Percentiles rank a stretch among this genome's conserved stretches.
Conservation (phyloP, 495 filamentous ascomycete genomes). For the Aspergillus sclerotioniger region DNA sequence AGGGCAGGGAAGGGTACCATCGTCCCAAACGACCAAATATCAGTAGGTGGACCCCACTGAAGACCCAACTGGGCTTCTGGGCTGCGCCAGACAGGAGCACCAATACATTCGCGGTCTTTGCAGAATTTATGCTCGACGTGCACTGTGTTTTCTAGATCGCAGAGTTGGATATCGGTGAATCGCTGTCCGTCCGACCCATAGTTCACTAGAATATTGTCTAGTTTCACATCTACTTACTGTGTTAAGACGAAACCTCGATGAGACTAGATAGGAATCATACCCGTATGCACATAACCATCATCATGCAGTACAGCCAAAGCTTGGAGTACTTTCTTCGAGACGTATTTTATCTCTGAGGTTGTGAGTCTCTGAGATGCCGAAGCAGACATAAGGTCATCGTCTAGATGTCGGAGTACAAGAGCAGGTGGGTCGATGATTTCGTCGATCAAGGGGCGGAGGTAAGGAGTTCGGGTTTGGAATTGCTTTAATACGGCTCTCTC, state of each 20-base stretch:
- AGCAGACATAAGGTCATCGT: slow-evolving; percentile 34
- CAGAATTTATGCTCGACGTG: slow-evolving; percentile 30
- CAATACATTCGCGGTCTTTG: slow-evolving; percentile 36
- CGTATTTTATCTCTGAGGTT: slow-evolving; percentile 39
- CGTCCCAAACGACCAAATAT: slow-evolving; percentile 44
- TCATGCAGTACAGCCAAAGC: slow-evolving; percentile 38
- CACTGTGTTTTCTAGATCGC: slow-evolving; percentile 34
- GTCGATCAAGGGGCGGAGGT: slow-evolving; percentile 30
- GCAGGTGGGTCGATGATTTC: slow-evolving; percentile 40
- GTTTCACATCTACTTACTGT: too few species aligned
- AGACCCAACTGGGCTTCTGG: slow-evolving; percentile 34
- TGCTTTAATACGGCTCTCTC: too few species aligned
- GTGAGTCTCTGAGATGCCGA: slow-evolving; percentile 34
- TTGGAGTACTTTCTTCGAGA: slow-evolving; percentile 37
- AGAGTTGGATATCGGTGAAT: slow-evolving; percentile 39
- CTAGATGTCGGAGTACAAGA: slow-evolving; percentile 42
- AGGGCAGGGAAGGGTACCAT: slow-evolving; percentile 22
- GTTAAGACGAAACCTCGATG: too few species aligned
- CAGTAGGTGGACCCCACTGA: slow-evolving; percentile 31
- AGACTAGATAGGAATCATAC: slow-evolving; percentile 21
- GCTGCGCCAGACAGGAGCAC: slow-evolving; percentile 32
- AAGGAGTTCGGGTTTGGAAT: too few species aligned
- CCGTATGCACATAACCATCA: slow-evolving; percentile 40
- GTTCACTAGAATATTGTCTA: too few species aligned
- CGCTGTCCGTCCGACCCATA: background rate